A percentile compares a stretch with the other conserved stretches of the same genome.
Evolutionary conservation across 306 rosid genomes (phyloP).

Genomic region (Quercus variabilis): DNA sequence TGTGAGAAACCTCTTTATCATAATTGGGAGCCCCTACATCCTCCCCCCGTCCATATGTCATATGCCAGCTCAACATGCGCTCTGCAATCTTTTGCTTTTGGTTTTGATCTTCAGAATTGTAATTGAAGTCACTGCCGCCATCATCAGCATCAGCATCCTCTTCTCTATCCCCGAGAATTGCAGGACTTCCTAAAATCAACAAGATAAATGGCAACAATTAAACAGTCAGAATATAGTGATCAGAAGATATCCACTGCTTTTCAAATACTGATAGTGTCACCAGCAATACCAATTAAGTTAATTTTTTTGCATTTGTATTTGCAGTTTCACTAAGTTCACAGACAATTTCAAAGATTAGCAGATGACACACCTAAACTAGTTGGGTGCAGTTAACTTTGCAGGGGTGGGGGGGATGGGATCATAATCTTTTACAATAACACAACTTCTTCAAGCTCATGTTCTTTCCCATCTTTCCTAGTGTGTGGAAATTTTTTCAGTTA

Average conservation of each 20-base stretch:
- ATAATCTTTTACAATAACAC: neutral
- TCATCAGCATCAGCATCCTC: constrained; percentile 61
- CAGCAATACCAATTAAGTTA: neutral
- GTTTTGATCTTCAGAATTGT: constrained; percentile 64
- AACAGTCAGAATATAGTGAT: neutral
- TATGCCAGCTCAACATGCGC: constrained; percentile 87
- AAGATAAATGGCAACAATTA: neutral
- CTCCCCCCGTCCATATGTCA: constrained; percentile 64
- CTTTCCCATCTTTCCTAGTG: neutral
- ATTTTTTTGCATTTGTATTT: neutral
- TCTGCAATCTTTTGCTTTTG: constrained; percentile 88
- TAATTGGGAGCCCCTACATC: constrained; percentile 59
- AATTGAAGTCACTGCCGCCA: constrained; percentile 58
- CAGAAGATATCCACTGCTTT: neutral
- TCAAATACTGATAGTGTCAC: neutral
- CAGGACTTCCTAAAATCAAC: constrained; percentile 80
- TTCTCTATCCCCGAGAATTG: constrained; percentile 73
- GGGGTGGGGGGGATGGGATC: too few relatives aligned
- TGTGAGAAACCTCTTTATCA: constrained; percentile 80
- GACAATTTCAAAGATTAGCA: neutral
- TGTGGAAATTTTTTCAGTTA: neutral
- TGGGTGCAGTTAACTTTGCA: neutral
- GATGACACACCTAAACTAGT: neutral
- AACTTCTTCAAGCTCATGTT: neutral
- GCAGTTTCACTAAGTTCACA: neutral